phyloP scores from a whole-genome alignment of 306 rosid species.

The Abrus precatorius region DNA sequence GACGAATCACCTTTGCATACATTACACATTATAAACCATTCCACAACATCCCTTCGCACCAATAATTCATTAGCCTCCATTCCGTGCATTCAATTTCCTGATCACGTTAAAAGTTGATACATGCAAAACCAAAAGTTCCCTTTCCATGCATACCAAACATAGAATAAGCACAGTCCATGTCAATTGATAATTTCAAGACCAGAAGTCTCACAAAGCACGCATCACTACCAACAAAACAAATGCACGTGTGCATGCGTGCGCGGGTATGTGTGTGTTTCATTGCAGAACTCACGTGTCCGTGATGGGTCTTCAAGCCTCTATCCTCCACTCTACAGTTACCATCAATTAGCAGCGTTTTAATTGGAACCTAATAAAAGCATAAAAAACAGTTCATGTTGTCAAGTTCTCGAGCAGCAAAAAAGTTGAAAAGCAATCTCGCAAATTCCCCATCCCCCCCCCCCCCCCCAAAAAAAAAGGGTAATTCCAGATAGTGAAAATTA shows the following conservation, averaged over 20 bases:
- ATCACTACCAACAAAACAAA: background rate
- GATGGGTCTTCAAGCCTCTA: constrained; percentile 98
- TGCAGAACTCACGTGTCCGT: constrained; percentile 89
- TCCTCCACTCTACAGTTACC: constrained; percentile 99
- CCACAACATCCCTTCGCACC: constrained; percentile 44
- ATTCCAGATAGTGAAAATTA: constrained; percentile 33
- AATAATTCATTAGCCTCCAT: constrained; percentile 20
- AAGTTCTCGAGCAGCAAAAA: constrained; percentile 33
- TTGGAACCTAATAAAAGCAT: constrained; percentile 77
- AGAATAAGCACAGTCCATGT: background rate
- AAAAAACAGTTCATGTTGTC: constrained; percentile 22
- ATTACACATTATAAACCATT: constrained; percentile 29
- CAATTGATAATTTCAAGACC: constrained; percentile 34
- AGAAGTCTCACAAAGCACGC: constrained; percentile 16
- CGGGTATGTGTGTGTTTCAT: constrained; percentile 9
- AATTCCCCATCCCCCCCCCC: constrained; percentile 21
- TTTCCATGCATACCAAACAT: constrained; percentile 14
- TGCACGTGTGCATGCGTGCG: no score
- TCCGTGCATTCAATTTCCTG: constrained; percentile 15
- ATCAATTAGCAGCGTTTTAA: constrained; percentile 86
- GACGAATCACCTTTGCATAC: constrained; percentile 27
- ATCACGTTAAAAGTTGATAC: constrained; percentile 25
- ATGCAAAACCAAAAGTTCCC: constrained; percentile 20
- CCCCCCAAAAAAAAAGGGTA: background rate
- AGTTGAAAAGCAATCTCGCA: constrained; percentile 17